These are phyloP conservation scores for Rhizomucor pusillus DNA, from an alignment of 371 early-diverging fungal species.

Conservation along the genomic window DNA sequence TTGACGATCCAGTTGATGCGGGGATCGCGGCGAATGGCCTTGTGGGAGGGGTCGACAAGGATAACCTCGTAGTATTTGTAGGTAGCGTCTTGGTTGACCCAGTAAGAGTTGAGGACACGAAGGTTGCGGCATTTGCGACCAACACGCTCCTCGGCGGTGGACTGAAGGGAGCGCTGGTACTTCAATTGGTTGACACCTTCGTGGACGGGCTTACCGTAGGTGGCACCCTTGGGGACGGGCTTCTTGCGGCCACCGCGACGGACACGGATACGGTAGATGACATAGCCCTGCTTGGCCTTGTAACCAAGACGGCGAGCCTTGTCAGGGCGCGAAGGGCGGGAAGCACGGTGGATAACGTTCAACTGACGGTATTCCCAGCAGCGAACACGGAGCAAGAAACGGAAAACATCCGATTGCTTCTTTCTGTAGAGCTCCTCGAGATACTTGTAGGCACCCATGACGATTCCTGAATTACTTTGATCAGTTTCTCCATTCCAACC, in stretches of 20 bases:
- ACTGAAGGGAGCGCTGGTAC: constrained; percentile 90
- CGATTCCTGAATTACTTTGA: too few species aligned
- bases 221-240: constrained; percentile 96
- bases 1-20: constrained; percentile 99
- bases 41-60: constrained; percentile 96
- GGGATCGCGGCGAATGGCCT: constrained; percentile 96
- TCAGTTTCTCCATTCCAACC: too few species aligned
- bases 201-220: constrained; percentile 97
- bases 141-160: constrained; percentile 96
- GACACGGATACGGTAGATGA: constrained; percentile 97
- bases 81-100: constrained; percentile 98
- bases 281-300: constrained; percentile 99
- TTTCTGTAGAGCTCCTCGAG: constrained; percentile 97
- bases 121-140: constrained; percentile 94
- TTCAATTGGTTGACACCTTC: constrained; percentile 99
- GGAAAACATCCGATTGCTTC: constrained; percentile 99
- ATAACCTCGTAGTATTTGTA: constrained; percentile 99
- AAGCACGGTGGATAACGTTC: constrained; percentile 96
- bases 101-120: constrained; percentile 98
- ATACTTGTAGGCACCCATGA: constrained; percentile 81
- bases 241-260: constrained; percentile 98
- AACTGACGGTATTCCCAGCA: constrained; percentile 99
- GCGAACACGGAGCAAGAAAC: constrained; percentile 97
- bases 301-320: constrained; percentile 99
- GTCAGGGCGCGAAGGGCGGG: constrained; percentile 98